Conservation (phyloP, 306 rosid species). For the Cercis canadensis region DNA sequence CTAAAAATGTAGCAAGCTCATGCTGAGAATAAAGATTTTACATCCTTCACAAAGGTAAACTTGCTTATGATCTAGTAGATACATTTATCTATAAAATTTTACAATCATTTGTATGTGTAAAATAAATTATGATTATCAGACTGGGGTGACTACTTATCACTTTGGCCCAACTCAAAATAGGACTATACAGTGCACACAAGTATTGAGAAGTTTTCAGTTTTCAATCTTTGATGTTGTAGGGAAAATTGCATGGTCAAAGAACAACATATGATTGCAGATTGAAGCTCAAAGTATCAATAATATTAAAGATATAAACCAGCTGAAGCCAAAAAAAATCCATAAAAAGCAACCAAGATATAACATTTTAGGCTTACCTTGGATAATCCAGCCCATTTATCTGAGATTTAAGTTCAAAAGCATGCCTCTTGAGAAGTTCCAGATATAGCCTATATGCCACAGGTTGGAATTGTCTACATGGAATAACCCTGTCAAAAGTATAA, state of each 20-base stretch:
- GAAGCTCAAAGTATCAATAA: conserved; percentile 7
- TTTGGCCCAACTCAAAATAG: conserved; percentile 3
- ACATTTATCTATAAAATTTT: too few relatives aligned
- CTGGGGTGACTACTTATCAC: conserved; percentile 4
- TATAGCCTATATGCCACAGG: conserved; percentile 88
- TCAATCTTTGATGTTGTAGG: conserved; percentile 5
- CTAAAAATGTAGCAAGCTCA: conserved; percentile 6
- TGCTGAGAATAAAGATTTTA: conserved; percentile 11
- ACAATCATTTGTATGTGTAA: neutral
- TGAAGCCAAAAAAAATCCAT: conserved; percentile 11
- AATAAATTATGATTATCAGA: conserved; percentile 6
- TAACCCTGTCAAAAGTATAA: conserved; percentile 64
- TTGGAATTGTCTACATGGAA: conserved; percentile 75
- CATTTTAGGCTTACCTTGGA: conserved; percentile 59
- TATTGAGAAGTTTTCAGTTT: conserved; percentile 14
- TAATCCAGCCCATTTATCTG: conserved; percentile 69
- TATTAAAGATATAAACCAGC: conserved; percentile 5
- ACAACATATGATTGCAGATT: neutral
- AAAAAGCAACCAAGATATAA: neutral
- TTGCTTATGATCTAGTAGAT: too few relatives aligned
- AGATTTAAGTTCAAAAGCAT: conserved; percentile 74
- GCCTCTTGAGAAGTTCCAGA: conserved; percentile 80
- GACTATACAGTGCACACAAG: conserved; percentile 10
- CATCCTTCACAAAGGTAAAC: neutral
- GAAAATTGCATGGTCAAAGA: too few relatives aligned